Base-by-base conservation (phyloP, 108 stramenopile genomes). In the Pseudonitzschia multistriata region DNA sequence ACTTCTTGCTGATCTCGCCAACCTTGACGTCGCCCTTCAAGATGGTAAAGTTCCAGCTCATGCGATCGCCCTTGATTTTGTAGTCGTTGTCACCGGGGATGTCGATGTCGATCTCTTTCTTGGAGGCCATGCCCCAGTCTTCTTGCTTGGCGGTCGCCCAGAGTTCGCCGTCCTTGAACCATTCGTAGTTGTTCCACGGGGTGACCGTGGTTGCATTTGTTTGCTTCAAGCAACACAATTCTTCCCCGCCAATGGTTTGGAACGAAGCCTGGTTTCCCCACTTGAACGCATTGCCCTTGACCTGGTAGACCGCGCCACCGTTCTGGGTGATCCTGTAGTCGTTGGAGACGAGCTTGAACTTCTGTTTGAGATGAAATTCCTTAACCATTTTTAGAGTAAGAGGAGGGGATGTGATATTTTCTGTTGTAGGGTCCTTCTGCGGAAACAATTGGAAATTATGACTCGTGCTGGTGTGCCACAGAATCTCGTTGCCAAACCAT, bases 41-140 rank as follows among this genome's bases (percentile, higher is more conserved):
- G n/a, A 61, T 31, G 21, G 24, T 39, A 21, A 61, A 39, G 29
- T 61, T 35, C 59, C 59, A 61, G 59, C 27, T 22, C 29, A 61
- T n/a, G 24, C 59, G 15, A 29, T 61, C 59, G 21, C 59, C 59
- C 29, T 21, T 31, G 28, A 61, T 34, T 13, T 61, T 61, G 59
- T 61, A 61, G 36, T 61, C 31, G 30, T 61, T 61, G 7, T 61
- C 59, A 21, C 59, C 59, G 10, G 59, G 59, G 3, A 61, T 34
- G 36, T 61, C 59, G 36, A 61, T 35, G n/a, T 8, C 1, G 19
- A 61, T 61, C 34, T 61, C 59, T 31, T 61, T 61, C 59, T 61
- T 61, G 36, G n/a, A 29, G 27, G 22, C 5, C 28, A 21, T 3
- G 7, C 34, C 59, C 59, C 36, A 37, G 22, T 61, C 36, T 29